These are phyloP conservation scores for Yamadazyma taylorii DNA, from an alignment of 1,139 yeast species.

Conservation along the genomic window DNA sequence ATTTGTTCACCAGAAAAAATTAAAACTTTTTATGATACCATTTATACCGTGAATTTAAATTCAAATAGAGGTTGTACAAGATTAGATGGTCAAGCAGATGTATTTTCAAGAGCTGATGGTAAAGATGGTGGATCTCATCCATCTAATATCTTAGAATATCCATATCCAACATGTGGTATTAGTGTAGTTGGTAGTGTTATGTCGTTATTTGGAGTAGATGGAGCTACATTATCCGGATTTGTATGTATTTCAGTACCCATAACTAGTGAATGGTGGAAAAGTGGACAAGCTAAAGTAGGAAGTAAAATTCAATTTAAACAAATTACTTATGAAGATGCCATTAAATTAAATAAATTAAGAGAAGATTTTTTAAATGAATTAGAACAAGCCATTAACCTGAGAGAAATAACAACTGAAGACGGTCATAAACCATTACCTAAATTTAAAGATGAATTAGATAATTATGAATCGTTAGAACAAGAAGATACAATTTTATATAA, in stretches of 20 bases:
- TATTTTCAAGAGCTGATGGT: constrained; percentile 6
- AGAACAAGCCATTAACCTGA: neutral
- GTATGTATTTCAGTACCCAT: constrained; percentile 27
- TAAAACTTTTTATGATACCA: constrained; percentile 3
- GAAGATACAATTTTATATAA: constrained; percentile 5
- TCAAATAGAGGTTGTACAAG: constrained; percentile 8
- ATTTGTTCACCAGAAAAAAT: constrained; percentile 5
- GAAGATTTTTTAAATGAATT: constrained; percentile 13
- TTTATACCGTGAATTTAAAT: constrained; percentile 5
- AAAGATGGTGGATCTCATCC: constrained; percentile 10
- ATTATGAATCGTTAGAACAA: neutral
- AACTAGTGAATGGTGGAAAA: constrained; percentile 31
- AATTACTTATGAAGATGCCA: constrained; percentile 24
- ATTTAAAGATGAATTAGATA: neutral
- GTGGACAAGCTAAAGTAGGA: constrained; percentile 30
- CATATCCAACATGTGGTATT: constrained; percentile 6
- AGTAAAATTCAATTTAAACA: constrained; percentile 21
- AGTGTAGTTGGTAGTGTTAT: constrained; percentile 8
- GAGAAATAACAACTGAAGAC: too few relatives aligned
- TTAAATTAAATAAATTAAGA: constrained; percentile 19
- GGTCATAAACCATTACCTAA: too few relatives aligned
- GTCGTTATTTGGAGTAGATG: constrained; percentile 19
- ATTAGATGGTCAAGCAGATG: constrained; percentile 7
- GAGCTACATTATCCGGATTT: constrained; percentile 33
- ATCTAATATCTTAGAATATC: constrained; percentile 7